These are phyloP conservation scores for Nakazawaea anatomiae DNA, from an alignment of 805 yeast species.

Conservation along the genomic window DNA sequence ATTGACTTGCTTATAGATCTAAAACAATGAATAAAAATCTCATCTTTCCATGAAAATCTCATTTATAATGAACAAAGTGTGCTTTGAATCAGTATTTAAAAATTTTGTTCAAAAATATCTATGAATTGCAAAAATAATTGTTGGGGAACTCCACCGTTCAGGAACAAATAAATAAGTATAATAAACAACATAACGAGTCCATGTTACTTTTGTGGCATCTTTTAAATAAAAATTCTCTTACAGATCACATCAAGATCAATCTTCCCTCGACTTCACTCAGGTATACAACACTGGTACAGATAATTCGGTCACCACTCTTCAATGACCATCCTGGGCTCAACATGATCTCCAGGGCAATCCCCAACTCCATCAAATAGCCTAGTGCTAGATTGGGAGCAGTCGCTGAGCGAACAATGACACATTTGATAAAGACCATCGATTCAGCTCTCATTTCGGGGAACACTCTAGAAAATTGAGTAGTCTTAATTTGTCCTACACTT, in stretches of 20 bases:
- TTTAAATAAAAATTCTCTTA: too few relatives aligned
- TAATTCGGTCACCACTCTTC: conserved; percentile 37
- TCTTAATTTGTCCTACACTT: conserved; percentile 7
- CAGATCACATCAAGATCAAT: conserved; percentile 27
- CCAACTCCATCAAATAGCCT: conserved; percentile 44
- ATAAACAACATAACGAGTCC: too few relatives aligned
- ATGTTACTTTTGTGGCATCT: too few relatives aligned
- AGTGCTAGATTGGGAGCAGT: conserved; percentile 24
- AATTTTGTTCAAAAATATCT: too few relatives aligned
- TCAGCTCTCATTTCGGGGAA: conserved; percentile 11
- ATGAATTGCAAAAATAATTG: too few relatives aligned
- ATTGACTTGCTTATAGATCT: too few relatives aligned
- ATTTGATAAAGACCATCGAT: conserved; percentile 27
- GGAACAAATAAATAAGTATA: too few relatives aligned
- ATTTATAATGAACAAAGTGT: too few relatives aligned
- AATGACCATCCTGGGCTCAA: conserved; percentile 16
- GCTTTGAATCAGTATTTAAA: too few relatives aligned
- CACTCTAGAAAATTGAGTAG: conserved; percentile 12
- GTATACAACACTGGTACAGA: conserved; percentile 38
- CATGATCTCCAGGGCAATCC: conserved; percentile 38
- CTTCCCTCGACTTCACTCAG: conserved; percentile 34
- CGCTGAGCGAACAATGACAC: conserved; percentile 35
- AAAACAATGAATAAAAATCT: too few relatives aligned
- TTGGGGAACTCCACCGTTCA: too few relatives aligned
- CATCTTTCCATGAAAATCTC: too few relatives aligned